These are phyloP conservation scores for Auxenochlorella protothecoides DNA, from an alignment of 139 green algal genomes.

Conservation along the genomic window DNA sequence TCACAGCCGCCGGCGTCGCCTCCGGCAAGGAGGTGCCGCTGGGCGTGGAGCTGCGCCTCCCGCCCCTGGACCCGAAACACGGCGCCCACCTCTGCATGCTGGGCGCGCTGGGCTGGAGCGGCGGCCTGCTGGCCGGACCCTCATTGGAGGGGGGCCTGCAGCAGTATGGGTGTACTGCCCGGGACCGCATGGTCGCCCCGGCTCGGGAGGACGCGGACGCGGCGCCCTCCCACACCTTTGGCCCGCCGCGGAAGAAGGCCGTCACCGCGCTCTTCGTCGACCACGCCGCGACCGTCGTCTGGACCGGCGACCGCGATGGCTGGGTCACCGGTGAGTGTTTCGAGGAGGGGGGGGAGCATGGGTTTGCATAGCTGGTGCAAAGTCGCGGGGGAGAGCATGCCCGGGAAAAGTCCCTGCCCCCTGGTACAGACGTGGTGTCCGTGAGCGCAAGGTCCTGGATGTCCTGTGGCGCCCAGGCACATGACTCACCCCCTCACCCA, in stretches of 20 bases:
- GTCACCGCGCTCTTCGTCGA: slow-evolving; percentile 27
- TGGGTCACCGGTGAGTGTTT: slow-evolving; percentile 16
- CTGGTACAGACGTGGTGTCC: no score
- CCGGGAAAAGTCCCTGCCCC: no score
- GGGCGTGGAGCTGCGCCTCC: slow-evolving; percentile 34
- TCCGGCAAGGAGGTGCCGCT: slow-evolving; percentile 13
- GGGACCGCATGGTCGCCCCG: background rate
- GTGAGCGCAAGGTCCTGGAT: no score
- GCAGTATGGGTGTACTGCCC: background rate
- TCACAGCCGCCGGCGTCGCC: no score
- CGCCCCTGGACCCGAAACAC: slow-evolving; percentile 45
- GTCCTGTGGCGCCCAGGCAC: no score
- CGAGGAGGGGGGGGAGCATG: background rate
- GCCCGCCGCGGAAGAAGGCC: background rate
- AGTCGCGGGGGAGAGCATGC: no score
- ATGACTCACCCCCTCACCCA: background rate
- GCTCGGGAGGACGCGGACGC: slow-evolving; percentile 34
- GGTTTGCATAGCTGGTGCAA: background rate
- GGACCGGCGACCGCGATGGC: slow-evolving; percentile 38
- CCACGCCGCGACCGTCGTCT: slow-evolving; percentile 26
- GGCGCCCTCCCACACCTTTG: slow-evolving; percentile 9
- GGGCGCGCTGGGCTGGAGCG: slow-evolving; percentile 18
- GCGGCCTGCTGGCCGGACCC: slow-evolving; percentile 34
- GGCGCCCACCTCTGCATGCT: slow-evolving; percentile 31
- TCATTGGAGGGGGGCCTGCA: slow-evolving; percentile 13